These are phyloP conservation scores for Amylostereum areolatum DNA, from an alignment of 1,284 basidiomycete species.

Conservation along the genomic window DNA sequence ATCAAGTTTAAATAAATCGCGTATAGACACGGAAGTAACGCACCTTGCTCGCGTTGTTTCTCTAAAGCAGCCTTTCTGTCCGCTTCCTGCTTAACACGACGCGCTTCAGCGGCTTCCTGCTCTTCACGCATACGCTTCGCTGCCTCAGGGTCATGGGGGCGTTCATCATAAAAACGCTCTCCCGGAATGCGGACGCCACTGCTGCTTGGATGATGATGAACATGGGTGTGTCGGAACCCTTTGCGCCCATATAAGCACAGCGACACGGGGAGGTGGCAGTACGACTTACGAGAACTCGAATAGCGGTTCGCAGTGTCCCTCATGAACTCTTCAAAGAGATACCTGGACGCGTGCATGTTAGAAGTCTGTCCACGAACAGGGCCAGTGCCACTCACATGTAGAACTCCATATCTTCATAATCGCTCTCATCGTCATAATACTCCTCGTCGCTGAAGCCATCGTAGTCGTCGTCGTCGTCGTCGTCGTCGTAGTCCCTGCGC, in stretches of 20 bases:
- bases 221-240: background rate
- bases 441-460: conserved; percentile 28
- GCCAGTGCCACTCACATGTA: conserved; percentile 31
- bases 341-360: conserved; percentile 26
- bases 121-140: conserved; percentile 38
- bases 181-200: conserved; percentile 37
- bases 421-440: conserved; percentile 21
- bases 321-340: conserved; percentile 40
- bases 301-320: conserved; percentile 29
- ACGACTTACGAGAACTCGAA: conserved; percentile 21
- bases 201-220: conserved; percentile 45
- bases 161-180: background rate
- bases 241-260: no score
- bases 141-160: conserved; percentile 1
- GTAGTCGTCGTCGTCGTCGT: conserved; percentile 26
- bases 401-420: conserved; percentile 31
- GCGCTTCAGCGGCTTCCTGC: conserved; percentile 45
- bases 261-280: no score
- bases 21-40: conserved; percentile 6
- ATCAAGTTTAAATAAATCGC: conserved; percentile 5
- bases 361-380: background rate
- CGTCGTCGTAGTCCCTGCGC: conserved; percentile 22
- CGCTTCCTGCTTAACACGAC: conserved; percentile 39
- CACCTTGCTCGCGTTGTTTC: conserved; percentile 49
- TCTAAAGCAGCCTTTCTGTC: conserved; percentile 39